phyloP scores from a whole-genome alignment of 495 filamentous ascomycete species.

The Podospora conica region DNA sequence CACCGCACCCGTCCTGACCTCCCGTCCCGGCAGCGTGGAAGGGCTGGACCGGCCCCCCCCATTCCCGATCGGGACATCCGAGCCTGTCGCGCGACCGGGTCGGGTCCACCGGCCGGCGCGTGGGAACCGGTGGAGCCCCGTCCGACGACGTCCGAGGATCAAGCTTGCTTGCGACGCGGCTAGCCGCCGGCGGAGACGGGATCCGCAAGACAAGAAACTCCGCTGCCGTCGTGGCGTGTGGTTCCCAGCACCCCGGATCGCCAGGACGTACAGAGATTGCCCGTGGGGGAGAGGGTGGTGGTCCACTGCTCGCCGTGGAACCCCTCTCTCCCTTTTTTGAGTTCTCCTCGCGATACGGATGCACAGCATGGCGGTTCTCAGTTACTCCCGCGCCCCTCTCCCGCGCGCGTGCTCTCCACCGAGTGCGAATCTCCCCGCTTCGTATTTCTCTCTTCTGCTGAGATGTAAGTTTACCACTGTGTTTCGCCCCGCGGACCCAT shows the following conservation, averaged over 20 bases:
- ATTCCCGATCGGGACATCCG: conserved; percentile 4
- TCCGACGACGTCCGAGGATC: background rate
- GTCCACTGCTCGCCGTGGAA: background rate
- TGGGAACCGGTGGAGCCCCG: background rate
- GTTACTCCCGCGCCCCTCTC: background rate
- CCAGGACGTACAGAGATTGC: background rate
- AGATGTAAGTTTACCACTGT: background rate
- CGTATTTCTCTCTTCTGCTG: background rate
- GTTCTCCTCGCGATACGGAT: background rate
- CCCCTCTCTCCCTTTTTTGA: background rate
- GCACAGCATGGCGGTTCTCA: too few relatives aligned
- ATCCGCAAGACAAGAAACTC: background rate
- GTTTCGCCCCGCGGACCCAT: background rate
- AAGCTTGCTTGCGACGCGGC: background rate
- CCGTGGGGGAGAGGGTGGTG: background rate
- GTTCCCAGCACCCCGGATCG: background rate
- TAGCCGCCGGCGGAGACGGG: background rate
- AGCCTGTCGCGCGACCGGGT: background rate
- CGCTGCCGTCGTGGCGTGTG: too few relatives aligned
- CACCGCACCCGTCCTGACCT: background rate
- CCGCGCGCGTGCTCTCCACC: background rate
- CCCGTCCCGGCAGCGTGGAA: background rate
- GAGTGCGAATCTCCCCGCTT: background rate
- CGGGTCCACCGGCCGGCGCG: background rate
- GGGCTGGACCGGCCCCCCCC: background rate